Percentiles rank a stretch among this genome's conserved stretches.
Evolutionary conservation across 2,329 filamentous ascomycete genomes (phyloP).

Genomic region (Huntiella savannae): DNA sequence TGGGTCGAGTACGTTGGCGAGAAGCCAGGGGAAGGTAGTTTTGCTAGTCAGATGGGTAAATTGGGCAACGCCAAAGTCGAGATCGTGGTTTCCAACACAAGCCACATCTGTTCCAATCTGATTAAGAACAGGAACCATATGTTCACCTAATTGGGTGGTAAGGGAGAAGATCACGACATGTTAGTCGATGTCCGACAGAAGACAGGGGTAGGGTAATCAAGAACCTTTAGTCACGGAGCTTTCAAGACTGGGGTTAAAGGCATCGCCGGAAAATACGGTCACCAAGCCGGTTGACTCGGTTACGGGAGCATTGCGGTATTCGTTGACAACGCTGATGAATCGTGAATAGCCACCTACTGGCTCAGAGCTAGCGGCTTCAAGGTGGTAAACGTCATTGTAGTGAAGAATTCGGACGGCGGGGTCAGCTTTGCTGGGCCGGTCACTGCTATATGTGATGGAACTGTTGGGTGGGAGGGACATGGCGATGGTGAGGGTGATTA

Average conservation of each 20-base stretch:
- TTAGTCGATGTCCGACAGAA: not conserved
- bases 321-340: conserved; percentile 59
- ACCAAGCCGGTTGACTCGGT: conserved; percentile 44
- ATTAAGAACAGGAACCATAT: conserved; percentile 80
- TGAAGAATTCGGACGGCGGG: conserved; percentile 70
- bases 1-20: conserved; percentile 75
- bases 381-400: conserved; percentile 89
- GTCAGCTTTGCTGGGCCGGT: conserved; percentile 13
- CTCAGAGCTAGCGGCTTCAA: conserved; percentile 56
- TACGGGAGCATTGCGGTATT: conserved; percentile 46
- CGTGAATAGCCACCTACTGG: conserved; percentile 65
- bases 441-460: conserved; percentile 7
- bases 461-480: conserved; percentile 5
- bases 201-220: conserved; percentile 8
- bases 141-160: conserved; percentile 31
- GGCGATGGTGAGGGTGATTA: not conserved
- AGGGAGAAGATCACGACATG: not conserved
- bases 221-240: conserved; percentile 72
- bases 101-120: conserved; percentile 57
- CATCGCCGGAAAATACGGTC: conserved; percentile 80
- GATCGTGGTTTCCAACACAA: conserved; percentile 82
- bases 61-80: conserved; percentile 76
- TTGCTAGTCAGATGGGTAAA: conserved; percentile 53
- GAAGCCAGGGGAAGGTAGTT: conserved; percentile 74
- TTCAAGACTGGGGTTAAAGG: conserved; percentile 79